phyloP scores from a whole-genome alignment of 2,329 filamentous ascomycete species.

The Arthroderma sp. region DNA sequence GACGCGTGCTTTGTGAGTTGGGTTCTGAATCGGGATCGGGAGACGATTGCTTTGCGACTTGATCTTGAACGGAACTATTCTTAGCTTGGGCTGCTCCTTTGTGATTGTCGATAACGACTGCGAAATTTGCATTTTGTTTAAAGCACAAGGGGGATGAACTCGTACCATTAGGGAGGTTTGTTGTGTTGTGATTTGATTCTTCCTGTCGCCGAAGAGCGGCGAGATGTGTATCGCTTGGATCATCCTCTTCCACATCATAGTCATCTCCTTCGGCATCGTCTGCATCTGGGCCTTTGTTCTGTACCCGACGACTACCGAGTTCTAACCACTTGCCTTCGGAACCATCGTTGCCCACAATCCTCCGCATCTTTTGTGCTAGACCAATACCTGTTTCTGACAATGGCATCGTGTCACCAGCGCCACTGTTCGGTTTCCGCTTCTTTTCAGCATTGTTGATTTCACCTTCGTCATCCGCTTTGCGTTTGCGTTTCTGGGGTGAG shows the following conservation, averaged over 20 bases:
- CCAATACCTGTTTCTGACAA: conserved; percentile 31
- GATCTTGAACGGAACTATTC: neutral
- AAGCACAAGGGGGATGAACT: neutral
- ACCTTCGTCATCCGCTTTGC: conserved; percentile 15
- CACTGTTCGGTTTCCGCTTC: conserved; percentile 34
- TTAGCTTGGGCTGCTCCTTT: neutral
- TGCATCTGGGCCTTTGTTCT: conserved; percentile 10
- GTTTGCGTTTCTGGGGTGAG: conserved; percentile 30
- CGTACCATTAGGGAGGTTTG: neutral
- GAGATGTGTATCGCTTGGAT: conserved; percentile 9
- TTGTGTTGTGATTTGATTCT: neutral
- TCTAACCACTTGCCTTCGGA: conserved; percentile 23
- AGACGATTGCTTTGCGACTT: conserved; percentile 1
- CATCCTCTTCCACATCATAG: conserved; percentile 9
- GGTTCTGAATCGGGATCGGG: conserved; percentile 15
- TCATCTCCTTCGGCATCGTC: conserved; percentile 6
- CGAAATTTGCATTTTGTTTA: conserved; percentile 1
- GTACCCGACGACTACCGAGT: conserved; percentile 16
- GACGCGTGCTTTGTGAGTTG: conserved; percentile 18
- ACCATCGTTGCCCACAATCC: conserved; percentile 30
- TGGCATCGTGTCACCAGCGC: conserved; percentile 43
- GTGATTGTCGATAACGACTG: conserved; percentile 13
- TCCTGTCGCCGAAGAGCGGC: conserved; percentile 2
- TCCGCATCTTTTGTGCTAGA: conserved; percentile 36
- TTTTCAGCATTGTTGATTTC: conserved; percentile 25